Percentiles rank a stretch among this genome's conserved stretches.
Evolutionary conservation across 768 basidiomycete genomes (phyloP).

Genomic region (Epithele typhae): DNA sequence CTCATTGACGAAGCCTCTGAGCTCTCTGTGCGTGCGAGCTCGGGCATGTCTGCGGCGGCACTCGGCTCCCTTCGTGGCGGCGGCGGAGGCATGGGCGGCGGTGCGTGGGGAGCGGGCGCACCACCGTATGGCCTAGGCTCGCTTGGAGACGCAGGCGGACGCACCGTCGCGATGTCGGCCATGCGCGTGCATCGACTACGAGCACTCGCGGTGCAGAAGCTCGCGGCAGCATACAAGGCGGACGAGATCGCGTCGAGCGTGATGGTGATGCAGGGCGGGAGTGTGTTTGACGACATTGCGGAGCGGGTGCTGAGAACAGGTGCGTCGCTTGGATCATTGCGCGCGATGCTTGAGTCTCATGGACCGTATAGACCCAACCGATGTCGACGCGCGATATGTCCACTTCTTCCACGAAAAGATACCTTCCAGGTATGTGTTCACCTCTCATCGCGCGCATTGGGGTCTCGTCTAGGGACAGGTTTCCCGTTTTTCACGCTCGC

Average conservation of each 20-base stretch:
- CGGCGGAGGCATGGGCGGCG: constrained; percentile 33
- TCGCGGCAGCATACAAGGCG: constrained; percentile 79
- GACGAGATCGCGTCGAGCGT: constrained; percentile 93
- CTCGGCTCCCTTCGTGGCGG: constrained; percentile 58
- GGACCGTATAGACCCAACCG: constrained; percentile 56
- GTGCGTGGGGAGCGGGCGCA: constrained; percentile 58
- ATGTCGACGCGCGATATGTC: constrained; percentile 80
- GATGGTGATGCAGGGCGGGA: constrained; percentile 94
- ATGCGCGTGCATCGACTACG: constrained; percentile 78
- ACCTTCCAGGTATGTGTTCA: constrained; percentile 88
- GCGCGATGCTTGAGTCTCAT: background rate
- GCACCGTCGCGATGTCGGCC: constrained; percentile 80
- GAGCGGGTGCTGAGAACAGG: constrained; percentile 75
- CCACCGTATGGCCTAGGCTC: constrained; percentile 63
- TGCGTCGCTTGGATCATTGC: constrained; percentile 25
- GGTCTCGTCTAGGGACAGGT: no score
- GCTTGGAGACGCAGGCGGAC: constrained; percentile 51
- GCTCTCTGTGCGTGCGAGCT: constrained; percentile 82
- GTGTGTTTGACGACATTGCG: constrained; percentile 89
- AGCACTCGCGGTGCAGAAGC: constrained; percentile 79
- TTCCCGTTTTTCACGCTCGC: no score
- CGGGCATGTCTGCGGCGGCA: constrained; percentile 73
- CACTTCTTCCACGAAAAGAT: constrained; percentile 96
- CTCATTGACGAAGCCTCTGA: constrained; percentile 90
- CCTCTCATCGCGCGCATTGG: no score